Conservation (phyloP, 768 basidiomycete genomes). For the Termitomyces sp. region DNA sequence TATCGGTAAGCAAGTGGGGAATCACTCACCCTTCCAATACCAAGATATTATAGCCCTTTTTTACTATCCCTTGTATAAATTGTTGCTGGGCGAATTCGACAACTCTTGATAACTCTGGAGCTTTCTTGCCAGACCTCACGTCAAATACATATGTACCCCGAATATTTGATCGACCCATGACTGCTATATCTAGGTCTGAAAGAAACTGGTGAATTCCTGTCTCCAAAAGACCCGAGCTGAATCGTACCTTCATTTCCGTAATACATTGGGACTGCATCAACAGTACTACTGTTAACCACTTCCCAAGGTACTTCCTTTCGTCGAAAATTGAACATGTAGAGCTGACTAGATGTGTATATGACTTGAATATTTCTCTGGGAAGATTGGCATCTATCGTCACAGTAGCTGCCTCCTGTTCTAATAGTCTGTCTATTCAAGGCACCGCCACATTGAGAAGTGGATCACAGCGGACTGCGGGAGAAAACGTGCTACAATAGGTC, state of each 20-base stretch:
- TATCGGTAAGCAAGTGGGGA: neutral
- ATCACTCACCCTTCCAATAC: constrained; percentile 57
- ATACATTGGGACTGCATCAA: constrained; percentile 63
- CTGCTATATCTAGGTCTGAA: constrained; percentile 54
- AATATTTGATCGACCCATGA: constrained; percentile 47
- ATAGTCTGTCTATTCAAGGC: constrained; percentile 5
- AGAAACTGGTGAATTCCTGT: neutral
- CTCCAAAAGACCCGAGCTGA: neutral
- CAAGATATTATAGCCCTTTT: constrained; percentile 57
- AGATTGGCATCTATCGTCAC: constrained; percentile 4
- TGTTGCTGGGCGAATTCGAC: constrained; percentile 61
- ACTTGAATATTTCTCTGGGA: neutral
- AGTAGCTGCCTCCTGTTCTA: constrained; percentile 6
- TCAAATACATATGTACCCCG: constrained; percentile 63
- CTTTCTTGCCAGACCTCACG: constrained; percentile 38
- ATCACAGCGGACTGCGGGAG: constrained; percentile 14
- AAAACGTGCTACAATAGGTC: neutral
- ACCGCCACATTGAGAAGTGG: constrained; percentile 9
- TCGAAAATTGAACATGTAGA: constrained; percentile 40
- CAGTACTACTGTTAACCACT: constrained; percentile 60
- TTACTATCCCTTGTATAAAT: constrained; percentile 48
- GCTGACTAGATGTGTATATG: neutral
- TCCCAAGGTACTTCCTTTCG: constrained; percentile 69
- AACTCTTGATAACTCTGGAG: constrained; percentile 43
- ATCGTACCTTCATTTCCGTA: constrained; percentile 54